Percentiles rank a stretch among this genome's conserved stretches.
Conservation (phyloP, 1,284 basidiomycete genomes). For the Marasmius oreades region DNA sequence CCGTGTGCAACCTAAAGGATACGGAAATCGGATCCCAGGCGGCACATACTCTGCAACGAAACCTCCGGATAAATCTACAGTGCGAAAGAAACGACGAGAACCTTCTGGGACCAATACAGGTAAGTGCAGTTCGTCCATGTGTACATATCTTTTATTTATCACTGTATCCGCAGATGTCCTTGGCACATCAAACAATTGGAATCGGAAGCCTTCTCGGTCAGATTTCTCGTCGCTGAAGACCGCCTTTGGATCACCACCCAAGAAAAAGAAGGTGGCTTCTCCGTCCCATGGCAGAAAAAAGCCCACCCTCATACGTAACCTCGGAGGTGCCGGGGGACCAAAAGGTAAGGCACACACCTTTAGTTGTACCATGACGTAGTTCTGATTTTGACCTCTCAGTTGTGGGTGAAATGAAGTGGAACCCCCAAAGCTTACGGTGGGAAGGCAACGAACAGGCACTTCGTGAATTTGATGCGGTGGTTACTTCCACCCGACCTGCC, state of each 20-base stretch:
- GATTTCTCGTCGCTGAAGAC: conserved; percentile 27
- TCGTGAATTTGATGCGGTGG: conserved; percentile 83
- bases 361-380: not conserved
- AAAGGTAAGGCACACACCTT: conserved; percentile 61
- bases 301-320: conserved; percentile 85
- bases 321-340: conserved; percentile 65
- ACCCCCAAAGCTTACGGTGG: conserved; percentile 85
- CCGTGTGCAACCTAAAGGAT: conserved; percentile 65
- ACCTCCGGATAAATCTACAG: conserved; percentile 45
- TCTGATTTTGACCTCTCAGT: conserved; percentile 40
- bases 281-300: conserved; percentile 48
- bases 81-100: conserved; percentile 48
- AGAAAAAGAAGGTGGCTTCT: conserved; percentile 53
- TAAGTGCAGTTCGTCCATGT: conserved; percentile 24
- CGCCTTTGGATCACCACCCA: conserved; percentile 20
- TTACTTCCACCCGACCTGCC: conserved; percentile 88
- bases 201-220: conserved; percentile 39
- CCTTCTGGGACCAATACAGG: conserved; percentile 36
- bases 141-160: conserved; percentile 16
- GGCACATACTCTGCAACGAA: conserved; percentile 43
- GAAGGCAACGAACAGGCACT: conserved; percentile 93
- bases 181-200: conserved; percentile 30
- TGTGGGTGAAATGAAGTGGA: conserved; percentile 96
- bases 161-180: conserved; percentile 10
- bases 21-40: conserved; percentile 58